Base-by-base conservation (phyloP, 176 grass and related monocot genomes). In the Oryza meyeriana region DNA sequence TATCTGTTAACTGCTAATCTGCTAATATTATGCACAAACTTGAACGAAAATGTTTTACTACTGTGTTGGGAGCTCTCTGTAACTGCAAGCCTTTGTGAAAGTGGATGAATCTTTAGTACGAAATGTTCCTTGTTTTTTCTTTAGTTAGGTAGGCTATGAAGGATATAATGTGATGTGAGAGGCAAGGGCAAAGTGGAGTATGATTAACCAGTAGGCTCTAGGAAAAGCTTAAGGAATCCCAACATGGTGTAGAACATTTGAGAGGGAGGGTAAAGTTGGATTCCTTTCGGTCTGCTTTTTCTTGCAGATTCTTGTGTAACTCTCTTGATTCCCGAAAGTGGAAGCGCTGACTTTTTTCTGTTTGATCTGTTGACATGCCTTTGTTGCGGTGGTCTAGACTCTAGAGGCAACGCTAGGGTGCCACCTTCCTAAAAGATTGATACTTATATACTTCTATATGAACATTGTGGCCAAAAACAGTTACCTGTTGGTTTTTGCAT, bases 241-340 rank as follows among this genome's bases (percentile, higher is more conserved):
- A 63, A 59, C 68, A 75, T 42, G 61, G 66, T 65, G 36, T 85
- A 18, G 62, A 87, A 78, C 69, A 80, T 62, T 64, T 59, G 22
- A 25, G 20, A 59, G 41, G 59, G 61, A 68, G 64, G 75, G 63
- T 72, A 77, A 84, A 87, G 78, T 85, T 10, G 5, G 32, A 69
- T 82, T 74, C 85, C 77, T 64, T 67, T 82, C 63, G 44, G 17
- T 63, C 57, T 79, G 30, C 69, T 47, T 87, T 80, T 48, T 76
- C 80, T 55, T 59, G 66, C 65, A 79, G 85, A 90, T 88, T 88
- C 85, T 83, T 79, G 40, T n/a, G 55, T 78, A 42, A 68, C 80
- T 80, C 70, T 66, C 36, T 14, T 83, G 64, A 44, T 89, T 71
- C 63, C 64, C 28, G 11, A 61, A 79, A 72, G 79, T 72, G 70